Base-by-base conservation (phyloP, 2,329 filamentous ascomycete genomes). In the Claviceps sp. region DNA sequence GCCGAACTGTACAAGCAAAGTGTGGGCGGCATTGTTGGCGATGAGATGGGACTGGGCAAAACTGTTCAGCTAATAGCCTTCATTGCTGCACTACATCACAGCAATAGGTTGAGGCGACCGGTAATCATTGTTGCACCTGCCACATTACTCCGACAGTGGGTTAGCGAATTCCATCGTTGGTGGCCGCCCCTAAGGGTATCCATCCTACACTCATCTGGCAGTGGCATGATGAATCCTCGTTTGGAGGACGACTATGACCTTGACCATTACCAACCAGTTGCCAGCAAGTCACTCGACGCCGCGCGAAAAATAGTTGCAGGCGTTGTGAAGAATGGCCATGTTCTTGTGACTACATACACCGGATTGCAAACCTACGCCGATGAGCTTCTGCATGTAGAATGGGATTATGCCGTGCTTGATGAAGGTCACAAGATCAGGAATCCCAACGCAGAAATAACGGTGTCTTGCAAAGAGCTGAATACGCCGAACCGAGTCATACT, bases 21-120 rank as follows among this genome's bases (percentile, higher is more conserved):
- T 54, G 89, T 95, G 5, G 93, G 93, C 23, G 93, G 93, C 2
- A 97, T 98, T 50, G 79, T 98, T 40, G 93, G 91, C 5, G 93
- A 98, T 62, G 93, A 98, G 67, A 98, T 98, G 93, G 93, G 94
- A 1, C 71, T 98, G n/a, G 93, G 93, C 4, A 98, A 98, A 70
- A 98, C 93, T 3, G 77, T 82, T 1, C 79, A 81, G 59, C 61
- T 79, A 29, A 81, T 82, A 49, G 83, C 88, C 0, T 95, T 95
- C 60, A 74, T 98, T 47, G 90, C 93, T 2, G 88, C 88, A 2
- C 71, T 98, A 8, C 93, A 98, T 64, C 90, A 96, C 67, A 97
- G 89, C 68, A 86, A 85, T 58, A 86, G 83, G 61, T 77, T 97
- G 22, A 79, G 78, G 22, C 88, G 88, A 54, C 93, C 93, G 0